phyloP scores from a whole-genome alignment of 2,329 filamentous ascomycete species.

The Hypoxylon sp. region DNA sequence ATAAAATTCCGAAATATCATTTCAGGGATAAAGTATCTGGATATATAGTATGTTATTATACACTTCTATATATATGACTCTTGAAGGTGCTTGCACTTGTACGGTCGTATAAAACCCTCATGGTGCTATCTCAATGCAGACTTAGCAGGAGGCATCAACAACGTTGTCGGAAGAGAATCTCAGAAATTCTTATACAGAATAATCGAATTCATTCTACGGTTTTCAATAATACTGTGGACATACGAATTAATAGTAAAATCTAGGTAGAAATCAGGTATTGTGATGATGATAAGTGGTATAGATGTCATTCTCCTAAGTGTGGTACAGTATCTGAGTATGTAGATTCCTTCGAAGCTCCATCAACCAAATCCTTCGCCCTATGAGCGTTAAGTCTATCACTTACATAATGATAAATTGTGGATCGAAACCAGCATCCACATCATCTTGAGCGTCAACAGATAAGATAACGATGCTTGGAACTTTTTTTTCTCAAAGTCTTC shows the following conservation, averaged over 20 bases:
- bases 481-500: constrained; percentile 2
- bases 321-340: too few species aligned
- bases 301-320: too few species aligned
- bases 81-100: not conserved
- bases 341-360: too few species aligned
- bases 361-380: not conserved
- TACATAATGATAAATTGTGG: constrained; percentile 1
- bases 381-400: not conserved
- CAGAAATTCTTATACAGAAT: not conserved
- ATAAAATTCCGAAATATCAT: not conserved
- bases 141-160: not conserved
- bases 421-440: not conserved
- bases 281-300: too few species aligned
- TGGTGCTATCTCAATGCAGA: not conserved
- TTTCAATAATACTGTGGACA: not conserved
- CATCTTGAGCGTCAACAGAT: constrained; percentile 2
- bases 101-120: not conserved
- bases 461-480: constrained; percentile 23
- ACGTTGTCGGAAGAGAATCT: not conserved
- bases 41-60: not conserved
- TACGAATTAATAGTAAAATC: too few species aligned
- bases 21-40: not conserved
- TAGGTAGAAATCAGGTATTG: too few species aligned
- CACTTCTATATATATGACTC: not conserved
- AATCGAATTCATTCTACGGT: not conserved